Evolutionary conservation across 768 basidiomycete genomes (phyloP), one percentile per base, ranked within the genome.

Genomic region (Megacollybia marginata): DNA sequence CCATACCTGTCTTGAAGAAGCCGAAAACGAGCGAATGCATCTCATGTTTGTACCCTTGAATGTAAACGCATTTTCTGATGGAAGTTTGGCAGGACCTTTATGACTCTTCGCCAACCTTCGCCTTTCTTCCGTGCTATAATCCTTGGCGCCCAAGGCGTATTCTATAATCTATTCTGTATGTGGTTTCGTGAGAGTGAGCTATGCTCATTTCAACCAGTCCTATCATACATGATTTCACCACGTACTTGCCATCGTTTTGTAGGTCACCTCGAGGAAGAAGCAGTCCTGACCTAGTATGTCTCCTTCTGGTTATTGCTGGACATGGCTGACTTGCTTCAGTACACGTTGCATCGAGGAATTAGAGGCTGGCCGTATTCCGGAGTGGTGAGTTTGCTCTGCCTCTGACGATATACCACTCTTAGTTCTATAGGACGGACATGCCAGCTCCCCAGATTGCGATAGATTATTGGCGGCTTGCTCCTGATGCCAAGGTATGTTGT

Each of bases 21-120:
- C 93, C 11, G 92, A 98, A 62, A 98, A 98, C 62, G 95, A 99
- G 69, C 74, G 95, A 33, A 95, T 96, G 90, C 92, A 95, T 65
- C 74, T 94, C 47, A 88, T 94, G 87, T 89, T 52, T 59, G 78
- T 63, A 23, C 9, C 32, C 15, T 20, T 28, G 33, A 16, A 53
- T 49, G 58, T 58, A n/a, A 48, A 46, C 50, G 53, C 43, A 47
- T 44, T 18, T 53, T 31, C 4, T 48, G 28, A 43, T 45, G 16
- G 19, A 10, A 28, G 56, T 47, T 38, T 56, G 49, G n/a, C 49
- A 88, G 90, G 83, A 96, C 94, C 2, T 99, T 98, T 70, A 90
- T 98, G 90, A 88, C 91, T 7, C 72, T 98, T 53, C 79, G 82
- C 33, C 73, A 90, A 49, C 92, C 96, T 4, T 80, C 85, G 1